Base-by-base conservation (phyloP, 2,329 filamentous ascomycete species). In the Fusarium succisae region DNA sequence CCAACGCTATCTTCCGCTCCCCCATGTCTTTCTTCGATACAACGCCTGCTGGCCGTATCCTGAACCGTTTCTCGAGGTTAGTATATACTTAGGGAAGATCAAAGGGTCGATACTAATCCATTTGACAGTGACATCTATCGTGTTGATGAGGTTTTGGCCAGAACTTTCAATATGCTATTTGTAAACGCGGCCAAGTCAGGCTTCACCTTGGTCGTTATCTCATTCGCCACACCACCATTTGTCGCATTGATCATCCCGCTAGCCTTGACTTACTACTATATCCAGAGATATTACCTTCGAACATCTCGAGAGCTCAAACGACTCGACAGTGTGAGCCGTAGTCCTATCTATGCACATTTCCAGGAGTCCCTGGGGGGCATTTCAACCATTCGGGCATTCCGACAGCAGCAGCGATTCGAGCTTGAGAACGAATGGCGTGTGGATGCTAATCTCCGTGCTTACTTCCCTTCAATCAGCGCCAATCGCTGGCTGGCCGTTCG, bases 11-110 rank as follows among this genome's bases (percentile, higher is more conserved):
- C 77, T 99, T 99, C 88, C 90, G 96, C 76, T 97, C 95, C 43
- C 97, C 96, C 62, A 99, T 99, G 96, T 96, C 91, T 77, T 99
- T 99, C 85, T 99, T 99, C 78, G 97, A 99, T 82, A 98, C 95
- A 2, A 99, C 96, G 4, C 96, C 96, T 6, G 93, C 95, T 72
- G 96, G 96, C n/a, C 91, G 97, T 65, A 98, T 99, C 78, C 87
- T 99, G 68, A 99, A 99, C 82, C 90, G 96, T 62, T 99, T 99
- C 83, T 98, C 96, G 22, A 97, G 92, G 92, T 93, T 83, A 73
- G 90, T 85, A 54, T 32, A 56, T 30, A n/a, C 53, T 24, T 9
- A 24, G 18, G 30, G 17, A 20, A 17, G 17, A 35, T 22, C 5
- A 41, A 38, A 18, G 38, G 37, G 17, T 18, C 12, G 18, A 51